Base-by-base conservation (phyloP, 805 yeast genomes). In the Saccharomycopsis sp. region DNA sequence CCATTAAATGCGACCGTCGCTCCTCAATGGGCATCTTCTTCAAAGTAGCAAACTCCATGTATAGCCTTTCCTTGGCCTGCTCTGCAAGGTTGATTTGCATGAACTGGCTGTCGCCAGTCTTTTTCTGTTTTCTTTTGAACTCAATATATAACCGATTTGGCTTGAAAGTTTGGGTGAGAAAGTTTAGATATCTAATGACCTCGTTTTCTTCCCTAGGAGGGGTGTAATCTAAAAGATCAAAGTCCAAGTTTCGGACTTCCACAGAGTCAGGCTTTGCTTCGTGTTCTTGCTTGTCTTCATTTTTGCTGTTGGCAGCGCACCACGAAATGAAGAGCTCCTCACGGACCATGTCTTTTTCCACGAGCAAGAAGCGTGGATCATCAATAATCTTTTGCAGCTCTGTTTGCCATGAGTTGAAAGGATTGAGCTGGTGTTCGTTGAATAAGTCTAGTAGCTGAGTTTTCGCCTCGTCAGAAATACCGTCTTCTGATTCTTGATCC, bases 331-430 rank as follows among this genome's bases (percentile, higher is more conserved):
- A 76, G 1, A 65, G 49, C 1, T 52, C 58, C 37, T 57, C 59
- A 26, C 77, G 55, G 6, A 52, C 50, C 15, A 53, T 46, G 30
- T 64, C 61, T 19, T 59, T 52, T 5, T 58, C 57, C 15, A 71
- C 43, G 1, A 45, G 40, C 18, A 58, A 53, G 50, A 62, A 74
- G 9, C 63, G 48, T 4, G 67, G 64, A 45, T 74, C 75, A n/a
- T 58, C 45, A 1, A 62, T 56, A 0, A 75, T 48, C 37, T 60
- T 61, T 9, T 53, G 49, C 8, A 66, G 55, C 52, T 72, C 76
- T 1, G 54, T 45, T 4, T 65, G 66, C 80, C 79, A 76, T 0
- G 68, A 50, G 2, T 67, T 58, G 42, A 53, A 68, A 0, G 76
- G 73, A 48, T 73, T 64, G 8, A 69, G 44, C 0, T 53, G 20